A percentile compares a stretch with the other conserved stretches of the same genome.
Evolutionary conservation across 2,329 filamentous ascomycete species (phyloP).

Genomic region (Cordyceps javanica): DNA sequence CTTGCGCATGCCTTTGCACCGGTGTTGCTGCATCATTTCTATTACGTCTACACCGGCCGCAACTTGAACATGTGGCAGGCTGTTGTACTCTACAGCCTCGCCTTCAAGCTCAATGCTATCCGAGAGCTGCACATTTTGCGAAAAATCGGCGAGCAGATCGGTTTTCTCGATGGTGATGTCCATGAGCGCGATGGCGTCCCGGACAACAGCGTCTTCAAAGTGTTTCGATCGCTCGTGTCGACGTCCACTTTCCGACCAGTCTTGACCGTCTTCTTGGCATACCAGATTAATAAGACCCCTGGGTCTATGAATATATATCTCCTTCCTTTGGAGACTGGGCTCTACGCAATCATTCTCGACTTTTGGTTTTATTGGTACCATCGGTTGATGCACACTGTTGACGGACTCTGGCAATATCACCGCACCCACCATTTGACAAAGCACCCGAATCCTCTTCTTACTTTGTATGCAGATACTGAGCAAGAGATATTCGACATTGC

Average conservation of each 20-base stretch:
- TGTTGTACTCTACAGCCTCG: constrained; percentile 22
- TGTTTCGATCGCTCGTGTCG: constrained; percentile 18
- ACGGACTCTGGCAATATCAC: constrained; percentile 31
- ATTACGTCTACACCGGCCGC: constrained; percentile 12
- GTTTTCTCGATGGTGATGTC: constrained; percentile 23
- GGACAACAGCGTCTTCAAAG: constrained; percentile 22
- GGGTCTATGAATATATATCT: constrained; percentile 19
- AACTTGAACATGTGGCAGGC: constrained; percentile 11
- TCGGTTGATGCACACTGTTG: constrained; percentile 34
- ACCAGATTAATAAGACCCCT: constrained; percentile 15
- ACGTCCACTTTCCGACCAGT: constrained; percentile 19
- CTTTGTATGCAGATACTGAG: constrained; percentile 35
- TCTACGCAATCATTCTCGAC: constrained; percentile 33
- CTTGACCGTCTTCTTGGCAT: constrained; percentile 22
- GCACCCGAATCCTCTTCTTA: constrained; percentile 34
- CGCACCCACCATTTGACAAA: constrained; percentile 40
- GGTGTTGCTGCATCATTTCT: constrained; percentile 20
- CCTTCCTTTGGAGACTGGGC: constrained; percentile 25
- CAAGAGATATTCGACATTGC: constrained; percentile 38
- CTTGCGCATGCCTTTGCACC: constrained; percentile 23
- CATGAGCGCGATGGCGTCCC: constrained; percentile 30
- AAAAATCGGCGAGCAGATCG: constrained; percentile 24
- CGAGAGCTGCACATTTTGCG: constrained; percentile 25
- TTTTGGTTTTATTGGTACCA: constrained; percentile 23
- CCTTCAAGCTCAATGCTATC: constrained; percentile 25